phyloP scores from a whole-genome alignment of 2,329 filamentous ascomycete species.

The Trichophyton equinum region DNA sequence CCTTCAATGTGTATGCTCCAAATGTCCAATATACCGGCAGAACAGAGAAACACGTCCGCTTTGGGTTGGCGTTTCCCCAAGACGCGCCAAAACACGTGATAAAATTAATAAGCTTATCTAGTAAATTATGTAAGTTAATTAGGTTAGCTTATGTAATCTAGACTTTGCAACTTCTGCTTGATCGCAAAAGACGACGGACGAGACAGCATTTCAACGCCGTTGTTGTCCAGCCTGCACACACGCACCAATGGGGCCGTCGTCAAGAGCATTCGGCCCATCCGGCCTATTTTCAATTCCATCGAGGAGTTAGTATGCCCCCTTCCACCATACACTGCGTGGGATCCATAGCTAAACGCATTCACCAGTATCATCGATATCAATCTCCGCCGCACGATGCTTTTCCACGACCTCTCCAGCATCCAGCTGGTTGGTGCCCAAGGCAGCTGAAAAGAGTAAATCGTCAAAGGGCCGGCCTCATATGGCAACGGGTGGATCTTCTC shows the following conservation, averaged over 20 bases:
- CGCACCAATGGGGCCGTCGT: slow-evolving; percentile 22
- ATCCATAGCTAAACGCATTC: slow-evolving; percentile 12
- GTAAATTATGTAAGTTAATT: neutral
- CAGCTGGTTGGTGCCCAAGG: slow-evolving; percentile 72
- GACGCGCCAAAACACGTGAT: slow-evolving; percentile 13
- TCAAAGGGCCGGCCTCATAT: slow-evolving; percentile 78
- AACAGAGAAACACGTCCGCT: slow-evolving; percentile 1
- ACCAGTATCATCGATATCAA: slow-evolving; percentile 18
- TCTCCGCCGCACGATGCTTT: slow-evolving; percentile 49
- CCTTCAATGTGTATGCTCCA: neutral
- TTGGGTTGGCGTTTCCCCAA: neutral
- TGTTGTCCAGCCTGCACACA: neutral
- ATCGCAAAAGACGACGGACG: neutral
- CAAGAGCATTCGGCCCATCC: slow-evolving; percentile 26
- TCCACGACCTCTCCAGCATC: slow-evolving; percentile 51
- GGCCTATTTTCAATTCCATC: slow-evolving; percentile 25
- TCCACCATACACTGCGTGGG: neutral
- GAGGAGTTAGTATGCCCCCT: slow-evolving; percentile 20
- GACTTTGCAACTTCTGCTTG: neutral
- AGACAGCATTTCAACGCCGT: neutral
- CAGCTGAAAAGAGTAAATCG: slow-evolving; percentile 74
- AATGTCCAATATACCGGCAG: neutral
- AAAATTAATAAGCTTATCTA: neutral
- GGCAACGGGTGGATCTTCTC: slow-evolving; percentile 75
- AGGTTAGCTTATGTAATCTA: neutral